Conservation (phyloP, 108 stramenopile species). For the Discostella stelligeroides region DNA sequence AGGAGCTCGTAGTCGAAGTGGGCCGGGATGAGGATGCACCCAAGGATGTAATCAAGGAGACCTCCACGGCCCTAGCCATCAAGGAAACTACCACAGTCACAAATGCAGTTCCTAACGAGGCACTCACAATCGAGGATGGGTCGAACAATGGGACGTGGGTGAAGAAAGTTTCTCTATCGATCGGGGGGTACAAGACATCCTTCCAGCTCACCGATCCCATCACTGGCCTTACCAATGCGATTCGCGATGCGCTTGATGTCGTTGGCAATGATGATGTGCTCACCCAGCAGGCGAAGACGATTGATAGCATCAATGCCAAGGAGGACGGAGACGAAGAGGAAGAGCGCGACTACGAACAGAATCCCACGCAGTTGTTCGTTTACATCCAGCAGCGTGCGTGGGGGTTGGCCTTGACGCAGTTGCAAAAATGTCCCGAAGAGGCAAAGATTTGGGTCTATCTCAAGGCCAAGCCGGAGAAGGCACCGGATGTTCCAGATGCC, state of each 20-base stretch:
- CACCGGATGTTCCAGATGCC: slow-evolving; percentile 36
- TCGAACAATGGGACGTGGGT: slow-evolving; percentile 29
- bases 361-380: slow-evolving; percentile 48
- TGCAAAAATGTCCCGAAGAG: slow-evolving; percentile 35
- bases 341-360: slow-evolving; percentile 46
- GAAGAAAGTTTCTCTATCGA: slow-evolving; percentile 44
- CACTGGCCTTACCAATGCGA: slow-evolving; percentile 27
- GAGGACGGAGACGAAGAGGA: slow-evolving; percentile 22
- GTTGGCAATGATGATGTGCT: slow-evolving; percentile 19
- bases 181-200: slow-evolving; percentile 44
- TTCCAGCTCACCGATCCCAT: slow-evolving; percentile 43
- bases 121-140: slow-evolving; percentile 7
- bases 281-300: slow-evolving; percentile 23
- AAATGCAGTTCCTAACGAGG: not conserved
- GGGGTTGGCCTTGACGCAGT: slow-evolving; percentile 29
- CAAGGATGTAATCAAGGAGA: not conserved
- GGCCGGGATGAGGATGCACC: not conserved
- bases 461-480: slow-evolving; percentile 15
- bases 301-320: slow-evolving; percentile 25
- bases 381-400: slow-evolving; percentile 45
- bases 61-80: not conserved
- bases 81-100: not conserved
- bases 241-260: slow-evolving; percentile 38
- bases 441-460: slow-evolving; percentile 46
- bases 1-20: not conserved